phyloP scores from a whole-genome alignment of 306 rosid species.

The Citrullus colocynthis region DNA sequence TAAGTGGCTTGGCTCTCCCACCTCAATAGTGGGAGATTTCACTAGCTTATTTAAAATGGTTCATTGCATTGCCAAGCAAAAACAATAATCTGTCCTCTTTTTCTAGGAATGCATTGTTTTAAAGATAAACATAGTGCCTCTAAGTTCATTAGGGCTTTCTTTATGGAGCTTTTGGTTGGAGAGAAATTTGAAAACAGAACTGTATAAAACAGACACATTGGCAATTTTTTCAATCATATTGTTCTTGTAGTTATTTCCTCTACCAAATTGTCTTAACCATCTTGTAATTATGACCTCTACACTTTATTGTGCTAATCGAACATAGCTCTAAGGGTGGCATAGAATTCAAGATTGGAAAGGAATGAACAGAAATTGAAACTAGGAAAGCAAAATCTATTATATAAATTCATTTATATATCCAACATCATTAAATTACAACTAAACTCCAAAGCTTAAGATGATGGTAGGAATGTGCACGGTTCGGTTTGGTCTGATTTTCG shows the following conservation, averaged over 20 bases:
- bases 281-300: background rate
- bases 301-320: background rate
- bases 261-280: background rate
- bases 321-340: background rate
- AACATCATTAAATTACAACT: background rate
- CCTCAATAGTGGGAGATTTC: background rate
- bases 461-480: background rate
- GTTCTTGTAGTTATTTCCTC: background rate
- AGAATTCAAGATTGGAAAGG: background rate
- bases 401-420: no score
- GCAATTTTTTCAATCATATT: background rate
- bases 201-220: background rate
- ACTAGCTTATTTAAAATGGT: background rate
- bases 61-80: background rate
- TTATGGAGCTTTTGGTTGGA: background rate
- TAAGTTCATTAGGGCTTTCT: background rate
- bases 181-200: background rate
- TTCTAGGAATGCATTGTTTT: background rate
- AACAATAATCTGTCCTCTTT: background rate
- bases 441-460: background rate
- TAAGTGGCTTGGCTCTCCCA: no score
- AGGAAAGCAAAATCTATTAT: background rate
- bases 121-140: background rate
- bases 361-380: background rate
- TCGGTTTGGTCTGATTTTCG: no score